Evolutionary conservation across 2,329 filamentous ascomycete species (phyloP).

Genomic region (Cladosporium colombiae): DNA sequence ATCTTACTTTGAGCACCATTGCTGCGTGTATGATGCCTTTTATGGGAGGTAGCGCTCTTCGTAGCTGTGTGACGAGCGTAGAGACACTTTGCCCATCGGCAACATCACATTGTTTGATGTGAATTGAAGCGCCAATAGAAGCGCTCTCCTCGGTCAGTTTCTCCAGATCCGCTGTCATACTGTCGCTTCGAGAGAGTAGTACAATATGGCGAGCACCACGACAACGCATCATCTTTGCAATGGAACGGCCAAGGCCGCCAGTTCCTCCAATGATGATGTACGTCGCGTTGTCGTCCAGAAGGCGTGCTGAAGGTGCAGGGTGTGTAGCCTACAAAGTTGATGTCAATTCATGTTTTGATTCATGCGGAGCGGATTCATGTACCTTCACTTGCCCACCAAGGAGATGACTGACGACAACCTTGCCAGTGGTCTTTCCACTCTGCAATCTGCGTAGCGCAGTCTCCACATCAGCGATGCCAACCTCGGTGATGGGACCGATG

Average conservation of each 20-base stretch:
- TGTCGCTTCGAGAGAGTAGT: background rate
- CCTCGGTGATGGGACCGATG: background rate
- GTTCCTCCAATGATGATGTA: background rate
- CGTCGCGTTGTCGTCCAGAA: background rate
- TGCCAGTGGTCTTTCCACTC: background rate
- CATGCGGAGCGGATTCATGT: too few relatives aligned
- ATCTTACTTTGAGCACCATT: slow-evolving; percentile 32
- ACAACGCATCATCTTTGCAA: background rate
- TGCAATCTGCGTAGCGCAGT: background rate
- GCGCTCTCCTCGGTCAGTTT: too few relatives aligned
- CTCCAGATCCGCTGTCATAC: too few relatives aligned
- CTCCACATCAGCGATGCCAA: background rate
- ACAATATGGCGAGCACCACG: background rate
- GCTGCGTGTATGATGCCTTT: slow-evolving; percentile 34
- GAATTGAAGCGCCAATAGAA: too few relatives aligned
- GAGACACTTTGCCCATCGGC: too few relatives aligned
- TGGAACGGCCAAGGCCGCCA: background rate
- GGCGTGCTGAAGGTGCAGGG: too few relatives aligned
- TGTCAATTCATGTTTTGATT: too few relatives aligned
- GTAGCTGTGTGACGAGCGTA: background rate
- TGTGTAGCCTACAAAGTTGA: background rate
- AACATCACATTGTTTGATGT: too few relatives aligned
- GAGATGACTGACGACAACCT: background rate
- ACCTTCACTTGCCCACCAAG: too few relatives aligned
- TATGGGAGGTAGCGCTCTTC: background rate